Percentiles rank a stretch among this genome's conserved stretches.
phyloP scores from a whole-genome alignment of 768 basidiomycete genomes.

The Rubroboletus pulcherrimus region DNA sequence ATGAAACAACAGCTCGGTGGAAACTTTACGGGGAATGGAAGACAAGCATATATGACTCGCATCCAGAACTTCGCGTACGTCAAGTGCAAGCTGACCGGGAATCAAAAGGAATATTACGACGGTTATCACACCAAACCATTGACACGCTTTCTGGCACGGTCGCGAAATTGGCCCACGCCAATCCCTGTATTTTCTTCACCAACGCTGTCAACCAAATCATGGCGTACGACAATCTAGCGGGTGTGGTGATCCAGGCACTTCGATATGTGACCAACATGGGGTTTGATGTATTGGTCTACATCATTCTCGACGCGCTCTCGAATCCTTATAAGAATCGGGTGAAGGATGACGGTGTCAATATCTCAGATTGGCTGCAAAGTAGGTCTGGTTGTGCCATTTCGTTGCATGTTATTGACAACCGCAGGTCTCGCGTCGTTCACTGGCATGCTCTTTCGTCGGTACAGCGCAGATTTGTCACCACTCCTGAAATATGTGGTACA shows the following conservation, averaged over 20 bases:
- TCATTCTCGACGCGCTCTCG: constrained; percentile 82
- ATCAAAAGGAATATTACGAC: constrained; percentile 83
- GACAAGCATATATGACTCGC: constrained; percentile 60
- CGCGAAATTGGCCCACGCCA: constrained; percentile 91
- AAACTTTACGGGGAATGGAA: constrained; percentile 96
- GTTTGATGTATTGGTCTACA: constrained; percentile 88
- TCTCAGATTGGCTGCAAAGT: constrained; percentile 91
- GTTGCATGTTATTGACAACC: constrained; percentile 18
- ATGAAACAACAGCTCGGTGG: constrained; percentile 80
- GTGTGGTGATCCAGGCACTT: constrained; percentile 84
- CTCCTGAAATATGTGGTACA: constrained; percentile 89
- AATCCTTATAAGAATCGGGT: constrained; percentile 77
- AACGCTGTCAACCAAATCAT: constrained; percentile 92
- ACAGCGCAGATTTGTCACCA: constrained; percentile 77
- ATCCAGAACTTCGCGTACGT: constrained; percentile 78
- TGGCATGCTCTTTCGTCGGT: constrained; percentile 86
- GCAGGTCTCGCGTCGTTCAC: constrained; percentile 90
- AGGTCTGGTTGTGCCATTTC: constrained; percentile 32
- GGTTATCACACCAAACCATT: constrained; percentile 80
- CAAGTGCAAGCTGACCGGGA: constrained; percentile 82
- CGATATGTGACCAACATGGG: constrained; percentile 90
- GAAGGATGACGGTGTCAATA: constrained; percentile 90
- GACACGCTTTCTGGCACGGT: constrained; percentile 83
- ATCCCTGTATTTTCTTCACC: constrained; percentile 87
- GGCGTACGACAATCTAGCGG: constrained; percentile 92